Conservation (phyloP, 805 yeast species). For the Tetrapisispora taiwanensis region DNA sequence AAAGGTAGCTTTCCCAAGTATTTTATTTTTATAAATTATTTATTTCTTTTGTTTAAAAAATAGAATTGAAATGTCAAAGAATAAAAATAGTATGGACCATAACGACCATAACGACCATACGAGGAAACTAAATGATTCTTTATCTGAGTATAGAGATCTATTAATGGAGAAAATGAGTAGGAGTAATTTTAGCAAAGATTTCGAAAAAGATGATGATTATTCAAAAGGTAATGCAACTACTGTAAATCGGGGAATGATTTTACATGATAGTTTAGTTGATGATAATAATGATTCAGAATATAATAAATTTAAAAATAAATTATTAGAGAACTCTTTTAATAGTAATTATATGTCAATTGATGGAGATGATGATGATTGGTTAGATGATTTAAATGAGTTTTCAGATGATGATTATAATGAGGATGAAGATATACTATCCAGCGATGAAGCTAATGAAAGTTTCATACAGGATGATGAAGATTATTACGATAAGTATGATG, state of each 20-base stretch:
- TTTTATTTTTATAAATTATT: no score
- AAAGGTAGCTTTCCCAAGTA: no score
- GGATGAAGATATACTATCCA: slow-evolving; percentile 9
- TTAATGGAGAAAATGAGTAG: slow-evolving; percentile 10
- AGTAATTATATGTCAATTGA: slow-evolving; percentile 8
- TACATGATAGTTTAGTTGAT: slow-evolving; percentile 9
- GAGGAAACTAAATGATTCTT: neutral
- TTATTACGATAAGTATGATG: slow-evolving; percentile 2
- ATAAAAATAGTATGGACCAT: neutral
- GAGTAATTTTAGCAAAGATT: slow-evolving; percentile 3
- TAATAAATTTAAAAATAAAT: slow-evolving; percentile 10
- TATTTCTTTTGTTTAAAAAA: no score
- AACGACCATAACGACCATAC: neutral
- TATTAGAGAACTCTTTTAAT: slow-evolving; percentile 13
- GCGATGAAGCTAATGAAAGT: slow-evolving; percentile 12
- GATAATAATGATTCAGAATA: slow-evolving; percentile 8
- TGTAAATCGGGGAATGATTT: slow-evolving; percentile 10
- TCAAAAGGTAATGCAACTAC: slow-evolving; percentile 2
- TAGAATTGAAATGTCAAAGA: neutral
- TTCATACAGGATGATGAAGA: slow-evolving; percentile 13
- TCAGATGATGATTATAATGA: slow-evolving; percentile 6
- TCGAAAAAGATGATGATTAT: neutral
- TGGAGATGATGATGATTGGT: slow-evolving; percentile 4
- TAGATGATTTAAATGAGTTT: slow-evolving; percentile 3
- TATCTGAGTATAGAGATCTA: slow-evolving; percentile 6